Evolutionary conservation across 441 rosid species (phyloP).

Genomic region (Pelargonium cotyledonis): DNA sequence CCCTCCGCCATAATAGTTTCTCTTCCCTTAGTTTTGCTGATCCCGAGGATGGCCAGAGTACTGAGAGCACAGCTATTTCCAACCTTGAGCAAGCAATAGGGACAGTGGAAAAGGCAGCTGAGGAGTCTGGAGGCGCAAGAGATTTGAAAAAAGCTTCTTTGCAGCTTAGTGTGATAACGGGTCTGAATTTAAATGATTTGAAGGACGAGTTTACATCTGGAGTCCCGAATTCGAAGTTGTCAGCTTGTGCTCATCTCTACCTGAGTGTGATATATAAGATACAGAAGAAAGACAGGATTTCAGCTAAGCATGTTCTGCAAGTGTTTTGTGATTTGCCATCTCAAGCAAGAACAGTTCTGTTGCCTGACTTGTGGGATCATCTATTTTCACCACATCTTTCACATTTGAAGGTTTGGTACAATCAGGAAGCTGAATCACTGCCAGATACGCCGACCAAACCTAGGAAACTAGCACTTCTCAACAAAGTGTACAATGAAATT

Average conservation of each 20-base stretch:
- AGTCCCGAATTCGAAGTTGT: slow-evolving; percentile 37
- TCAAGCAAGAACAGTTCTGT: slow-evolving; percentile 39
- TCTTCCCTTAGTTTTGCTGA: slow-evolving; percentile 32
- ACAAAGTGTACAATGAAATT: slow-evolving; percentile 47
- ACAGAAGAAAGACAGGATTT: slow-evolving; percentile 47
- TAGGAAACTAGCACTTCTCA: slow-evolving; percentile 44
- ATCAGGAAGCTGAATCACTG: slow-evolving; percentile 44
- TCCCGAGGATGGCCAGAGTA: slow-evolving; percentile 19
- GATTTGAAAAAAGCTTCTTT: slow-evolving; percentile 51
- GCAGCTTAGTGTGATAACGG: slow-evolving; percentile 49
- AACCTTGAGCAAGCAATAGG: slow-evolving; percentile 48
- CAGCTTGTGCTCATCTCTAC: slow-evolving; percentile 59
- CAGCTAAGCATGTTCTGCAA: slow-evolving; percentile 56
- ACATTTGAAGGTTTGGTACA: slow-evolving; percentile 51
- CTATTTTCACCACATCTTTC: slow-evolving; percentile 59
- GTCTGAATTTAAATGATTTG: slow-evolving; percentile 35
- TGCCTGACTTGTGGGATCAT: slow-evolving; percentile 53
- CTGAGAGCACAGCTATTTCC: slow-evolving; percentile 36
- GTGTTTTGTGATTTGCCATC: slow-evolving; percentile 55
- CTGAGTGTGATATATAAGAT: slow-evolving; percentile 49
- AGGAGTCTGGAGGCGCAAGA: slow-evolving; percentile 27
- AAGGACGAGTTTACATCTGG: slow-evolving; percentile 42
- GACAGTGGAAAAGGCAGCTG: slow-evolving; percentile 39
- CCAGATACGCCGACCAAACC: slow-evolving; percentile 26
- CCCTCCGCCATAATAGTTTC: slow-evolving; percentile 36